Percentiles rank a stretch among this genome's conserved stretches.
Evolutionary conservation across 179 eudicot genomes (phyloP).

Genomic region (Kewa caespitosa): DNA sequence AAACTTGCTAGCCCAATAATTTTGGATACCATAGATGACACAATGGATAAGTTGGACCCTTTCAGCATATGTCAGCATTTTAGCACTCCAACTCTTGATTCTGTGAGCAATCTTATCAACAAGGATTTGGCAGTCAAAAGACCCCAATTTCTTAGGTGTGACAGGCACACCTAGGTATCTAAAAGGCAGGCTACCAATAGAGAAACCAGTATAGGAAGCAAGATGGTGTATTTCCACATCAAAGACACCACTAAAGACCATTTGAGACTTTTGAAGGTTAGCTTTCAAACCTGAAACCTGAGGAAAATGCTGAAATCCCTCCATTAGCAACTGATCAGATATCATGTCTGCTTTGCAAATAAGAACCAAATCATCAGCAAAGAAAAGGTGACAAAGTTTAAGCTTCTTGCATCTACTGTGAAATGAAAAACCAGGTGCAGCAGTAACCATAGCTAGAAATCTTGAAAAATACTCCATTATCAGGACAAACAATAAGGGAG

Average conservation of each 20-base stretch:
- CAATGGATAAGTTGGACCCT: neutral
- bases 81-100: neutral
- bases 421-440: neutral
- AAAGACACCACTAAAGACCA: neutral
- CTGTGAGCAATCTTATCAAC: neutral
- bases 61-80: neutral
- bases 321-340: neutral
- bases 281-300: neutral
- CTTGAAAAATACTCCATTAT: neutral
- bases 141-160: neutral
- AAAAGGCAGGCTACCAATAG: neutral
- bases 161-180: neutral
- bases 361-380: neutral
- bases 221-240: neutral
- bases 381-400: neutral
- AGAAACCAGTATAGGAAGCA: neutral
- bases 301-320: neutral
- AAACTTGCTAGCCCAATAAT: neutral
- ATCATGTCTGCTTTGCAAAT: neutral
- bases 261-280: neutral
- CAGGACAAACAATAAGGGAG: neutral
- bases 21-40: neutral
- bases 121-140: neutral
- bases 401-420: neutral
- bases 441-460: neutral